phyloP scores from a whole-genome alignment of 2,329 filamentous ascomycete species.

The Hirsutella rhossiliensis region DNA sequence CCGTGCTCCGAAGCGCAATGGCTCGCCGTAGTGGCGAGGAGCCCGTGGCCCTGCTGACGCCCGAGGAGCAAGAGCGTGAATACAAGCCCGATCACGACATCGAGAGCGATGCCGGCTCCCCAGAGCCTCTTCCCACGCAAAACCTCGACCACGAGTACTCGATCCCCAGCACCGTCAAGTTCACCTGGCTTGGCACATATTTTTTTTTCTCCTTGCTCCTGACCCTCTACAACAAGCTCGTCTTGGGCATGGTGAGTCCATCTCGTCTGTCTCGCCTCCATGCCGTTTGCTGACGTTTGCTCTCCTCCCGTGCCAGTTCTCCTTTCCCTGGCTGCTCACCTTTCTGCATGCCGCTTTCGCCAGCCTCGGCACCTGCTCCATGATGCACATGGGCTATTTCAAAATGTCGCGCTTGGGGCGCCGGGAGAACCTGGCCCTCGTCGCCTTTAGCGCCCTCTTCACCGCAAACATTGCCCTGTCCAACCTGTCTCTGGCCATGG shows the following conservation, averaged over 20 bases:
- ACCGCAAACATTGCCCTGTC: constrained; percentile 52
- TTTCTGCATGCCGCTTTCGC: constrained; percentile 46
- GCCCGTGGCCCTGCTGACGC: constrained; percentile 16
- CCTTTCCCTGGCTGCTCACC: constrained; percentile 49
- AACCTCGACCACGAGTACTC: constrained; percentile 33
- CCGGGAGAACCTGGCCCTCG: constrained; percentile 41
- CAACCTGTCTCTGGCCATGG: constrained; percentile 49
- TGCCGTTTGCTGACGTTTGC: not conserved
- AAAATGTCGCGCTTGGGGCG: constrained; percentile 37
- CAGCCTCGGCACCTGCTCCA: constrained; percentile 39
- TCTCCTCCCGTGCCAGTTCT: constrained; percentile 35
- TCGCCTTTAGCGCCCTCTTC: constrained; percentile 48
- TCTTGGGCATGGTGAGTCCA: constrained; percentile 34
- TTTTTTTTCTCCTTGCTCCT: constrained; percentile 35
- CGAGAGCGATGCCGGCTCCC: constrained; percentile 16
- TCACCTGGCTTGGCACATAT: constrained; percentile 37
- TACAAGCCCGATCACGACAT: constrained; percentile 18
- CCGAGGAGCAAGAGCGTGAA: constrained; percentile 18
- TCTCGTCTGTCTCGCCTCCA: not conserved
- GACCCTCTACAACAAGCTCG: constrained; percentile 48
- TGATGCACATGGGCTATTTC: constrained; percentile 40
- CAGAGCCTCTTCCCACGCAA: constrained; percentile 15
- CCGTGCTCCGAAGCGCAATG: constrained; percentile 12
- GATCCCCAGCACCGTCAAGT: constrained; percentile 31
- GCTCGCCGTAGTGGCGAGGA: constrained; percentile 19